Evolutionary conservation across 805 yeast genomes (phyloP).

Genomic region (Kazachstania martiniae): DNA sequence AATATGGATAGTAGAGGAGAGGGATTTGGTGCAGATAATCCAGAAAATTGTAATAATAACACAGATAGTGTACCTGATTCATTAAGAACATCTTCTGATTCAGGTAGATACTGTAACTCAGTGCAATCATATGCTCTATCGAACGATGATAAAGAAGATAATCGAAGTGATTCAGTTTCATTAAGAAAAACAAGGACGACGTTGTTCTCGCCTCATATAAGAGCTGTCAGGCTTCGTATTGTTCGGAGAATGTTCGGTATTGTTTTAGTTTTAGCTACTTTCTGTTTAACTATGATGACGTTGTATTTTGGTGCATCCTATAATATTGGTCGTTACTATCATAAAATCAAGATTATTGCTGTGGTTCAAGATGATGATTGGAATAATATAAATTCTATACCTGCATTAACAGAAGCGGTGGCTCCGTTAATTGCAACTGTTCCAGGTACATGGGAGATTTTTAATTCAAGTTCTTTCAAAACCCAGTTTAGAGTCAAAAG

Average conservation of each 20-base stretch:
- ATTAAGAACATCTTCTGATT: no score
- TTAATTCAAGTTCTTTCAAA: constrained; percentile 17
- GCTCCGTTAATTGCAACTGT: background rate
- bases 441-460: constrained; percentile 22
- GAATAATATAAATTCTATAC: constrained; percentile 12
- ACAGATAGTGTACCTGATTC: no score
- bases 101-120: no score
- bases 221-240: background rate
- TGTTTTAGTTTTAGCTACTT: constrained; percentile 9
- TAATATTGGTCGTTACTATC: constrained; percentile 11
- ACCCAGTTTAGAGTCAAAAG: constrained; percentile 10
- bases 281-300: constrained; percentile 16
- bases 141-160: no score
- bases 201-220: constrained; percentile 6
- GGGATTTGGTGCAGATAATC: no score
- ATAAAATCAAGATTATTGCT: constrained; percentile 22
- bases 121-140: no score
- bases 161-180: background rate
- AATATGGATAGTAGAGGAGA: no score
- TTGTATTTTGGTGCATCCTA: constrained; percentile 30
- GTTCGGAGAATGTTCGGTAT: background rate
- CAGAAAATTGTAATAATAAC: no score
- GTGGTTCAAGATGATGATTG: constrained; percentile 23
- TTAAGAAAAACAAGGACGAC: constrained; percentile 3
- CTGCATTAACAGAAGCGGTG: background rate